A percentile compares a stretch with the other conserved stretches of the same genome.
phyloP scores from a whole-genome alignment of 352 stramenopile genomes.

The Phytophthora europaea region DNA sequence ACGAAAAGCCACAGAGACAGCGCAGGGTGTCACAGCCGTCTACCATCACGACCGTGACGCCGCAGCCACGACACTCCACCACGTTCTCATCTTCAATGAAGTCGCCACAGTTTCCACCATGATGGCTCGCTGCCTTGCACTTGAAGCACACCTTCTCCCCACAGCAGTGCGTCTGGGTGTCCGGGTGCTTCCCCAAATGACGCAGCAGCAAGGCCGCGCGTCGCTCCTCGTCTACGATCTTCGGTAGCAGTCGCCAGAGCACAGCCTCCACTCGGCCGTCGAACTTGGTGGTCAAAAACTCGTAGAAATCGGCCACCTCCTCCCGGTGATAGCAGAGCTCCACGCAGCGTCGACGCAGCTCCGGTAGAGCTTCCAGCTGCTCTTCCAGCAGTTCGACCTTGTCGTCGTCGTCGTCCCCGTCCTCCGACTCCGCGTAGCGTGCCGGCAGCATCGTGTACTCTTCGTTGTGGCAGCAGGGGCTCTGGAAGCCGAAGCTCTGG shows the following conservation, averaged over 20 bases:
- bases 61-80: conserved; percentile 63
- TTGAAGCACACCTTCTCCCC: conserved; percentile 64
- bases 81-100: conserved; percentile 65
- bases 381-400: conserved; percentile 26
- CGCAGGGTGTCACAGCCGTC: conserved; percentile 65
- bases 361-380: conserved; percentile 27
- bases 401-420: conserved; percentile 7
- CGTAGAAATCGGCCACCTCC: conserved; percentile 43
- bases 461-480: conserved; percentile 64
- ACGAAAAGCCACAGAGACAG: conserved; percentile 64
- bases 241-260: conserved; percentile 45
- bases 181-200: conserved; percentile 53
- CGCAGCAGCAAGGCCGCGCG: conserved; percentile 60
- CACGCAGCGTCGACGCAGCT: conserved; percentile 32
- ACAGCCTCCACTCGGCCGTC: conserved; percentile 24
- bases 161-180: conserved; percentile 64
- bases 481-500: conserved; percentile 72
- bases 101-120: conserved; percentile 60
- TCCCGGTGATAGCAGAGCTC: conserved; percentile 57
- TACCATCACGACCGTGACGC: conserved; percentile 71
- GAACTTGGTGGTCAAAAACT: conserved; percentile 43
- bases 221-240: conserved; percentile 65
- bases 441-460: conserved; percentile 66
- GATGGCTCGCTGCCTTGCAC: conserved; percentile 61
- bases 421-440: conserved; percentile 7